Base-by-base conservation (phyloP, 2,329 filamentous ascomycete species). In the Samsoniella hepiali region DNA sequence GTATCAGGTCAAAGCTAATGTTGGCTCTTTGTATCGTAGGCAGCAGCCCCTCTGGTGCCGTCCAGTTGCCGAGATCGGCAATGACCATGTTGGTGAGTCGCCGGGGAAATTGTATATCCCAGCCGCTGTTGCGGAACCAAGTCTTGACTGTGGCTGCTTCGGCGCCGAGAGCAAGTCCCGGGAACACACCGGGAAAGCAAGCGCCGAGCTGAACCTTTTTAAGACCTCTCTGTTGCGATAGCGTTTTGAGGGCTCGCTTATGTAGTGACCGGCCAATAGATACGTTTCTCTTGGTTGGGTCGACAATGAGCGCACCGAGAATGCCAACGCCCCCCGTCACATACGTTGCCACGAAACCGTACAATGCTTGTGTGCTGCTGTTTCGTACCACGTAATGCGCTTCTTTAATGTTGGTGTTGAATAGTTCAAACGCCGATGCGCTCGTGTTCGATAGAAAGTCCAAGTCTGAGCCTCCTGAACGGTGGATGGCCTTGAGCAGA, bases 371-470 rank as follows among this genome's bases (percentile, higher is more conserved):
- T 0, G 93, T 98, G 74, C 91, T 96, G 77, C 91, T 96, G 73
- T 97, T 98, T 27, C 93, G 86, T 38, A 98, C 93, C 9, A 97
- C 93, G 71, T 94, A 96, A 74, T 98, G 93, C 0, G 88, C 81
- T 75, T 97, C 92, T 63, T 91, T 86, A 34, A 96, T 83, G 53
- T 88, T 84, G 1, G 85, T 80, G 68, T 88, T 87, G 67, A 83
- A 85, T 2, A 97, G 78, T 63, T 93, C 84, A 72, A 98, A 96
- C 0, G 90, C 90, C 54, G 84, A 84, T 1, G 91, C 88, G 1
- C 83, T 88, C 4, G 90, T 87, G 42, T 87, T 85, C 36, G 84
- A 82, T 6, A 96, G 77, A 70, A 93, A 91, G 29, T 85, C 85
- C 51, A 91, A 82, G 40, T 85, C 86, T 0, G 88, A 87, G 1